Evolutionary conservation across 495 filamentous ascomycete genomes (phyloP), one percentile per base, ranked within the genome.

Genomic region (Lineolata rhizophorae): DNA sequence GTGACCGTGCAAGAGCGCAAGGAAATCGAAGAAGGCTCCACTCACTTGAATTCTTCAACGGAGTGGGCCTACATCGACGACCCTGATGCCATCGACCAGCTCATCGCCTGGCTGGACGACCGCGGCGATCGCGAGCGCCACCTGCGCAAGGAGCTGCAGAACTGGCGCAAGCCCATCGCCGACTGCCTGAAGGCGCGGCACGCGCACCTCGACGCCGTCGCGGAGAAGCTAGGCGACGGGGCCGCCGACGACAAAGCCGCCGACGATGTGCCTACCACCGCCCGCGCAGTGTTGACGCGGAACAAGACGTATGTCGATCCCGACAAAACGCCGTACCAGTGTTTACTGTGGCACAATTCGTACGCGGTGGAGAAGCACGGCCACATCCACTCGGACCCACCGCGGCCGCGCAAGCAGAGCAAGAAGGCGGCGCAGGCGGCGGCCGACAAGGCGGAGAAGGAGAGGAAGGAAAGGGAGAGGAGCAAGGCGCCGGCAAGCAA

Each of bases 51-150:
- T 20, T 72, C 63, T 38, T 83, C 87, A 2, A 56, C 55, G 6
- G 76, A 94, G 49, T 95, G 85, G 79, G 87, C 76, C 10, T 97
- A 76, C 56, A 80, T 77, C 47, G 76, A 87, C 29, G 73, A 84
- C 1, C 70, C 81, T 0, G 64, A 72, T 14, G 56, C 70, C 15
- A 50, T 97, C 4, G 81, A 84, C 29, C 62, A 61, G 35, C 65
- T 95, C 11, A 65, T 94, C 31, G 65, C 62, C 18, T 97, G 87
- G 87, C 61, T 97, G 3, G 87, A 97, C 45, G 56, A 70, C 5
- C 72, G 76, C 17, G 87, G 87, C 1, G 54, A 69, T 22, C 77
- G 87, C 20, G 87, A 97, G 51, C 51, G 68, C 20, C 84, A 80
- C 46, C 55, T 97, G 15, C 65, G 73, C 20, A 91, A 91, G 50